Percentiles rank a stretch among this genome's conserved stretches.
These are phyloP conservation scores for Penicillium occitanis DNA, from an alignment of 2,329 filamentous ascomycete species.

Conservation along the genomic window DNA sequence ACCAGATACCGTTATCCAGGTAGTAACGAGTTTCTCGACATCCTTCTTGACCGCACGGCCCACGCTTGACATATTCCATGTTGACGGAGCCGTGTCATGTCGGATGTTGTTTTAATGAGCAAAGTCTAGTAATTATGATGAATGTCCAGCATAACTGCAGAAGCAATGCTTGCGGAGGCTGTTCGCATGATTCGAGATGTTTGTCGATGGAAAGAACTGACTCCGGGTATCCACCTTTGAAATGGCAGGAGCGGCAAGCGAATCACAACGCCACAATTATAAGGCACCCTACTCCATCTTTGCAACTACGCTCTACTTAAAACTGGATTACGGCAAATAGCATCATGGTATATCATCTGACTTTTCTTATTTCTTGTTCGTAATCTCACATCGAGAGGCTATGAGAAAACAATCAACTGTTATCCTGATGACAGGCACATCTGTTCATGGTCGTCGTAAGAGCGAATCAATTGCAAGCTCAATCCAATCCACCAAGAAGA, in stretches of 20 bases:
- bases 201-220: neutral
- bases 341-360: constrained; percentile 10
- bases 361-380: constrained; percentile 22
- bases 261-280: constrained; percentile 13
- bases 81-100: constrained; percentile 24
- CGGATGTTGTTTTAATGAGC: neutral
- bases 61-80: constrained; percentile 48
- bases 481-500: constrained; percentile 35
- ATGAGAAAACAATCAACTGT: constrained; percentile 23
- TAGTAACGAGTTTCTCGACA: constrained; percentile 74
- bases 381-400: constrained; percentile 17
- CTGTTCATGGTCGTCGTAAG: constrained; percentile 34
- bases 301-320: neutral
- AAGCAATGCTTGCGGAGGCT: neutral
- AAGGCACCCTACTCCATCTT: neutral
- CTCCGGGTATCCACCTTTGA: constrained; percentile 9
- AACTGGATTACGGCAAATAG: neutral
- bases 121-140: neutral
- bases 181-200: neutral
- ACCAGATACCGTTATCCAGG: constrained; percentile 71
- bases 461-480: constrained; percentile 35
- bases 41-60: constrained; percentile 57
- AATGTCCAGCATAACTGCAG: neutral
- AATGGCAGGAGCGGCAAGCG: constrained; percentile 13
- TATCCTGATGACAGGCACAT: constrained; percentile 33